These are phyloP conservation scores for Raphanus hybrid DNA, from an alignment of 441 rosid species.

Conservation along the genomic window DNA sequence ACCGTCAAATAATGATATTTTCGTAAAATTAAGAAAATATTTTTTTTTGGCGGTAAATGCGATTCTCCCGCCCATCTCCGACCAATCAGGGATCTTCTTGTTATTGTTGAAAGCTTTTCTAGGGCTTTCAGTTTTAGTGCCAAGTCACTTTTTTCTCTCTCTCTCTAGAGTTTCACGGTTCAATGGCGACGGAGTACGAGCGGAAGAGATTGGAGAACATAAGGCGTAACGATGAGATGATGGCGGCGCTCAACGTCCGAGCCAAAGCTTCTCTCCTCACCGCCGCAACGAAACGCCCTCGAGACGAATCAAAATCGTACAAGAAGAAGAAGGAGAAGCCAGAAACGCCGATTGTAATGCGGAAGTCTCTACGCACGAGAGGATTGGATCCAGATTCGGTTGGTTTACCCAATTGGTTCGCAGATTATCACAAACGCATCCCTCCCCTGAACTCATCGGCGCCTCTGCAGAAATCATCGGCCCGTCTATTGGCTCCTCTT, in stretches of 20 bases:
- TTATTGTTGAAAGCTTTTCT: neutral
- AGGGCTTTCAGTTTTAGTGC: neutral
- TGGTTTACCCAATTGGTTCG: slow-evolving; percentile 45
- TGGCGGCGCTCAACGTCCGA: neutral
- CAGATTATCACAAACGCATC: slow-evolving; percentile 21
- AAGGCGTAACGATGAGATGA: slow-evolving; percentile 62
- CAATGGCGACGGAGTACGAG: slow-evolving; percentile 66
- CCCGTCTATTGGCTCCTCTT: slow-evolving; percentile 50
- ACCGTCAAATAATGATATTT: neutral
- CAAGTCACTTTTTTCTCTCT: no score
- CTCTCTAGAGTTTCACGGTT: no score
- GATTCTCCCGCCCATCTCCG: neutral
- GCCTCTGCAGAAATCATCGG: slow-evolving; percentile 23
- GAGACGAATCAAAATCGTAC: slow-evolving; percentile 50
- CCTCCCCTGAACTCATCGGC: neutral
- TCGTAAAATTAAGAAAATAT: neutral
- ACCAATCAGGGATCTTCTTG: neutral
- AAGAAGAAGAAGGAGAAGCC: slow-evolving; percentile 60
- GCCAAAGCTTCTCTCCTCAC: neutral
- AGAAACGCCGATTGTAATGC: slow-evolving; percentile 55
- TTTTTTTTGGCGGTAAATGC: neutral
- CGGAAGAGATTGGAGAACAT: slow-evolving; percentile 76
- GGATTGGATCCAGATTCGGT: slow-evolving; percentile 70
- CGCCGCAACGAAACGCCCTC: slow-evolving; percentile 52
- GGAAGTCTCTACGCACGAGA: slow-evolving; percentile 70